These are phyloP conservation scores for Phytophthora fragariaefolia DNA, from an alignment of 352 stramenopile genomes.

Conservation along the genomic window DNA sequence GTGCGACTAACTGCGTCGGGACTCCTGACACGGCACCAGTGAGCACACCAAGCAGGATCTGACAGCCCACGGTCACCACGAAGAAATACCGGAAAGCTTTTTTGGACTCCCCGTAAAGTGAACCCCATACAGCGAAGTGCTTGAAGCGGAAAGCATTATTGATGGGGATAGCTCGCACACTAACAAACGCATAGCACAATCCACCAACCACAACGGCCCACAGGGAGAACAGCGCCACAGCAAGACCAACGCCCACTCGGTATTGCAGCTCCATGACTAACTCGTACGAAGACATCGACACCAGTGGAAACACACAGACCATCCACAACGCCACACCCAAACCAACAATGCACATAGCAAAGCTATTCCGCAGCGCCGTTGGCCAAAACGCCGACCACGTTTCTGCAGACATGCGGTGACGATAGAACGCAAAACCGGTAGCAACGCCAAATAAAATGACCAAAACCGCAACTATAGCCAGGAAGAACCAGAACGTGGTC, in stretches of 20 bases:
- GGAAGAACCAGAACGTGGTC: slow-evolving; percentile 52
- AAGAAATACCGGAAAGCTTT: slow-evolving; percentile 72
- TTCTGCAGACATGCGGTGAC: slow-evolving; percentile 33
- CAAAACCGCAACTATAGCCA: slow-evolving; percentile 46
- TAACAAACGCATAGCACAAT: slow-evolving; percentile 49
- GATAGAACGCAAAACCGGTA: slow-evolving; percentile 26
- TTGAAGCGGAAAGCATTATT: slow-evolving; percentile 54
- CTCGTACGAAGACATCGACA: slow-evolving; percentile 64
- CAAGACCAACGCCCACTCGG: slow-evolving; percentile 44
- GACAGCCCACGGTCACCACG: slow-evolving; percentile 52
- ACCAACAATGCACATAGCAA: slow-evolving; percentile 60
- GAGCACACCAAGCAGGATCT: slow-evolving; percentile 56
- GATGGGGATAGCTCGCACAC: slow-evolving; percentile 45
- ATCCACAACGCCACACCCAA: slow-evolving; percentile 59
- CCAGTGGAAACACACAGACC: slow-evolving; percentile 63
- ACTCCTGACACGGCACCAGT: slow-evolving; percentile 54
- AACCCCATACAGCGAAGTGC: slow-evolving; percentile 58
- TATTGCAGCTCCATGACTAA: slow-evolving; percentile 72
- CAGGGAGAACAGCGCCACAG: slow-evolving; percentile 57
- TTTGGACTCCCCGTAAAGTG: slow-evolving; percentile 65
- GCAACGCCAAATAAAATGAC: slow-evolving; percentile 47
- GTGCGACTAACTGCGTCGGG: slow-evolving; percentile 55
- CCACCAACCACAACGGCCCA: slow-evolving; percentile 53
- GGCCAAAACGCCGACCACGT: slow-evolving; percentile 33
- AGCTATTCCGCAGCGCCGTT: slow-evolving; percentile 37